phyloP scores from a whole-genome alignment of 2,329 filamentous ascomycete species.

The Hypoxylon sp. region DNA sequence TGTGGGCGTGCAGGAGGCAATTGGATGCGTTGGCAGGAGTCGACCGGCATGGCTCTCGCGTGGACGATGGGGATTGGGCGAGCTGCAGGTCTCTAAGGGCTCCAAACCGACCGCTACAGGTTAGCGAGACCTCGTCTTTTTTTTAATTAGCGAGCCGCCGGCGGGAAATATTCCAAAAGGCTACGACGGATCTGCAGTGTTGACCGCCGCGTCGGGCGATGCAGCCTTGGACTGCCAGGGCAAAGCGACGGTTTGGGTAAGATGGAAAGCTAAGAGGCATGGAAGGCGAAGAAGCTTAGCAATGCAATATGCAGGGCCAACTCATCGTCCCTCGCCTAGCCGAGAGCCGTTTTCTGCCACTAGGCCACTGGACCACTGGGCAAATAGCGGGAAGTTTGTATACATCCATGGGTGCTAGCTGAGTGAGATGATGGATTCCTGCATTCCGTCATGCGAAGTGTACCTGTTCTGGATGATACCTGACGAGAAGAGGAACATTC shows the following conservation, averaged over 20 bases:
- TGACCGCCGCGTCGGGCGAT: constrained; percentile 46
- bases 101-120: constrained; percentile 34
- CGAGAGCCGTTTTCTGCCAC: constrained; percentile 26
- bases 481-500: constrained; percentile 23
- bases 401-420: constrained; percentile 27
- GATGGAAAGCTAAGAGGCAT: constrained; percentile 32
- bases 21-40: constrained; percentile 49
- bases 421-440: constrained; percentile 46
- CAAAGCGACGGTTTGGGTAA: constrained; percentile 40
- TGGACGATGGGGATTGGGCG: constrained; percentile 54
- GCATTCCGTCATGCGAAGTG: constrained; percentile 38
- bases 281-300: constrained; percentile 44
- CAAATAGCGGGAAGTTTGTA: constrained; percentile 36
- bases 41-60: constrained; percentile 45
- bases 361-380: constrained; percentile 18
- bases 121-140: constrained; percentile 24
- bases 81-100: constrained; percentile 47
- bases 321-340: constrained; percentile 42
- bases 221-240: constrained; percentile 43
- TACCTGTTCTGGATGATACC: constrained; percentile 39
- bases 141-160: constrained; percentile 45
- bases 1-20: constrained; percentile 46
- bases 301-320: constrained; percentile 52
- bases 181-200: constrained; percentile 39
- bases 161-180: constrained; percentile 45